Base-by-base conservation (phyloP, 2,329 filamentous ascomycete species). In the Davidsoniella australis region DNA sequence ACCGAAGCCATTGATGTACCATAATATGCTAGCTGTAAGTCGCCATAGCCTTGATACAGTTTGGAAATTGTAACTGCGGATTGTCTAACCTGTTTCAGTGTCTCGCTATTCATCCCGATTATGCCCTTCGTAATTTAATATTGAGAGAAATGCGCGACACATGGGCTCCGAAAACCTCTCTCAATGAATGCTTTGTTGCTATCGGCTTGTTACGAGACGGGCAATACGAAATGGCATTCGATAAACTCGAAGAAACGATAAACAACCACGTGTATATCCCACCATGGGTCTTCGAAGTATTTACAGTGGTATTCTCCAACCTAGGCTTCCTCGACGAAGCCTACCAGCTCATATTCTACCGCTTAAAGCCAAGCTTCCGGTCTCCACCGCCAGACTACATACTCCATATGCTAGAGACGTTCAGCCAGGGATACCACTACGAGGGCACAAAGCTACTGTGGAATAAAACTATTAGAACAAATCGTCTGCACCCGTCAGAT, bases 91-190 rank as follows among this genome's bases (percentile, higher is more conserved):
- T 36, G 2, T 1, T 3, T 17, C 54, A 82, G 69, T 80, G 75
- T 4, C 69, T 95, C 20, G 76, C 84, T 0, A 75, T 91, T 7
- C 91, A 96, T 60, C 85, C 89, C 0, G 84, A 96, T 62, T 89
- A 93, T 57, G 56, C 86, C 5, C 66, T 91, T 20, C 78, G 87
- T 36, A 73, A 75, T 48, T 71, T 80, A 36, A 71, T 94, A 3
- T 66, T 95, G 38, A 66, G 75, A 49, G 78, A 80, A 50, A 86
- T 91, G 82, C 76, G 76, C 57, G 70, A 76, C 50, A 71, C 76
- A 54, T 94, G 86, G 83, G 60, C 62, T 44, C 54, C 58, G 2
- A 55, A 62, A 5, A 72, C 66, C 68, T 7, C 65, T 84, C 7
- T 76, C 70, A 40, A 72, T 70, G 9, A 68, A 72, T 67, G 75